Percentiles rank a stretch among this genome's conserved stretches.
Evolutionary conservation across 164 flowering plant genomes (phyloP).

Genomic region (Chimonanthus salicifolius): DNA sequence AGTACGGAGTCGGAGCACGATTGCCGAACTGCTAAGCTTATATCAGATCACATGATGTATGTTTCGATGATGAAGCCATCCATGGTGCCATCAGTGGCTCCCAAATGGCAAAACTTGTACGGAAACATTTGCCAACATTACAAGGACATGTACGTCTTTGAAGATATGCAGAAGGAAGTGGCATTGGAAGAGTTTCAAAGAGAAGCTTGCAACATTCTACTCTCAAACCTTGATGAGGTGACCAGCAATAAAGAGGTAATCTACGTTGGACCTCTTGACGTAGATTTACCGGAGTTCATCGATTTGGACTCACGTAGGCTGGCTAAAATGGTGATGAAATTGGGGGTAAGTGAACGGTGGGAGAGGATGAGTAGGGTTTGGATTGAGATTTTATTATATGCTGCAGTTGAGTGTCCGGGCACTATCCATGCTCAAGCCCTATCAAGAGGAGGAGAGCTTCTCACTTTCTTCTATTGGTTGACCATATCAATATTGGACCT

Average conservation of each 20-base stretch:
- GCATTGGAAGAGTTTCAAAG: not conserved
- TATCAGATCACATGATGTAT: slow-evolving; percentile 22
- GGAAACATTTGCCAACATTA: slow-evolving; percentile 19
- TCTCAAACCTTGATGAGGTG: not conserved
- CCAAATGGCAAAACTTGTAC: slow-evolving; percentile 6
- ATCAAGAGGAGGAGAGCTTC: slow-evolving; percentile 10
- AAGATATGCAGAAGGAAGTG: not conserved
- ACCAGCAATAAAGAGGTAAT: no score
- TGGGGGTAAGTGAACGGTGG: not conserved
- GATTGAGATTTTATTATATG: slow-evolving; percentile 10
- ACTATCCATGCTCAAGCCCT: slow-evolving; percentile 12
- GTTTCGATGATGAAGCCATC: slow-evolving; percentile 11
- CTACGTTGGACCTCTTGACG: no score
- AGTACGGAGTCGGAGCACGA: not conserved
- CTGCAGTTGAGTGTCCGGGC: slow-evolving; percentile 7
- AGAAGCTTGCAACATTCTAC: not conserved
- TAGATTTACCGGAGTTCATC: no score
- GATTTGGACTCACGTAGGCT: not conserved
- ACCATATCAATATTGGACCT: no score
- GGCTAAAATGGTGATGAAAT: slow-evolving; percentile 3
- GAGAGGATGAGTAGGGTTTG: slow-evolving; percentile 10
- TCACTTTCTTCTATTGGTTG: slow-evolving; percentile 2
- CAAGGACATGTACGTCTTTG: not conserved
- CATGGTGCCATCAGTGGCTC: slow-evolving; percentile 14
- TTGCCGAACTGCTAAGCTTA: not conserved